Conservation (phyloP, 805 yeast species). For the Teunomyces barrocoloradensis region DNA sequence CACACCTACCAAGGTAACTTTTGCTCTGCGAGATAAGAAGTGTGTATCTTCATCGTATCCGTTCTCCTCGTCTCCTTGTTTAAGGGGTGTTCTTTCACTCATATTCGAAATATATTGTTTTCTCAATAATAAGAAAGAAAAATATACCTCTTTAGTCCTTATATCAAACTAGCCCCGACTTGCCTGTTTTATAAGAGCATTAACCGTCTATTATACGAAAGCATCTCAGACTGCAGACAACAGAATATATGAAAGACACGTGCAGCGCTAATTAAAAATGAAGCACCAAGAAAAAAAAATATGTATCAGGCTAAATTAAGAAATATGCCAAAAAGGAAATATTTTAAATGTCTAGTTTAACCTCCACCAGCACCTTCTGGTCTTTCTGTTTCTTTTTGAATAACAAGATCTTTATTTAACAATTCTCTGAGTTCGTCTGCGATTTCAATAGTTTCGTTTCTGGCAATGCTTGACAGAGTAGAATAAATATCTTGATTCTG, state of each 20-base stretch:
- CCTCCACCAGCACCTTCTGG: conserved; percentile 48
- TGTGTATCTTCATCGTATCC: conserved; percentile 15
- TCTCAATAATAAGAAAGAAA: too few relatives aligned
- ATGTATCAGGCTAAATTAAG: neutral
- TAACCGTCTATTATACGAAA: neutral
- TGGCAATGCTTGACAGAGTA: conserved; percentile 1
- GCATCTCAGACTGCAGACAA: neutral
- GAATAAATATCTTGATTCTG: conserved; percentile 16
- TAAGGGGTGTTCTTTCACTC: conserved; percentile 14
- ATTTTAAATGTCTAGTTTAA: conserved; percentile 12
- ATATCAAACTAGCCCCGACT: neutral
- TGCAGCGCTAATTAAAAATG: neutral
- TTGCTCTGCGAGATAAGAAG: conserved; percentile 11
- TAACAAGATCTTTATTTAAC: conserved; percentile 57
- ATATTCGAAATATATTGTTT: neutral
- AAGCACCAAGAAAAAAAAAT: too few relatives aligned
- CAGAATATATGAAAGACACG: neutral
- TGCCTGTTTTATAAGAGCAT: neutral
- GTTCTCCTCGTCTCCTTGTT: conserved; percentile 14
- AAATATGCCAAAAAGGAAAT: neutral
- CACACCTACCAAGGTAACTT: conserved; percentile 13
- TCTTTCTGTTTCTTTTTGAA: conserved; percentile 57
- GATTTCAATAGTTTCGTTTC: conserved; percentile 25
- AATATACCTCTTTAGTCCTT: neutral
- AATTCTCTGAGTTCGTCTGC: conserved; percentile 58